Evolutionary conservation across 768 basidiomycete species (phyloP), one percentile per base, ranked within the genome.

Genomic region (Leccinum incarnatum): DNA sequence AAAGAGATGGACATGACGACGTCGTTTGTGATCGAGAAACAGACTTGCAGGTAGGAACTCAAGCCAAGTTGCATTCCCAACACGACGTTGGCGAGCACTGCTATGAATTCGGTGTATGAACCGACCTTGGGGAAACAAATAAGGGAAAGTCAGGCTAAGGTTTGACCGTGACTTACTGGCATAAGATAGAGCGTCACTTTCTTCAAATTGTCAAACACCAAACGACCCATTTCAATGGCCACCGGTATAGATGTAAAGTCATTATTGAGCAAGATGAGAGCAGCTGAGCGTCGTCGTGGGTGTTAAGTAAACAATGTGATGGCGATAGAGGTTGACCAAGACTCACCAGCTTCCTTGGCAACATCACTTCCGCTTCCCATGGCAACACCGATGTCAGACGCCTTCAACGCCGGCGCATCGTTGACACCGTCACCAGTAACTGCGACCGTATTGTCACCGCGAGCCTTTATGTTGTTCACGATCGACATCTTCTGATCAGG

Each of bases 401-500:
- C 79, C 65, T 82, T 83, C 37, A 85, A 68, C 0, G 81, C 78
- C 0, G 81, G 79, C 0, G 77, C 76, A 62, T 83, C 82, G 55
- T 83, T 83, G 23, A 81, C 79, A 45, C 85, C 85, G 60, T 86
- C 85, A 2, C 84, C 84, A 0, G 78, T 78, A 1, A 79, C 82
- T 2, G 81, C 82, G 9, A 84, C 81, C 5, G 79, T 77, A 56
- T 78, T 78, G 67, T 75, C 75, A 4, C 77, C 79, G 1, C 81
- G 72, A 4, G 69, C 64, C 54, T 84, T 81, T 62, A 83, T 75
- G 30, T 80, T 77, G 58, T 80, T 78, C 17, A 86, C 82, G 58
- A 86, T 86, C 14, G 76, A 71, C 61, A 86, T 74, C 64, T 84
- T 85, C 67, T 83, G 82, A 61, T 84, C 80, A 3, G 83, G 83